Conservation (phyloP, 148 eudicot species). For the Pharnaceum exiguum region DNA sequence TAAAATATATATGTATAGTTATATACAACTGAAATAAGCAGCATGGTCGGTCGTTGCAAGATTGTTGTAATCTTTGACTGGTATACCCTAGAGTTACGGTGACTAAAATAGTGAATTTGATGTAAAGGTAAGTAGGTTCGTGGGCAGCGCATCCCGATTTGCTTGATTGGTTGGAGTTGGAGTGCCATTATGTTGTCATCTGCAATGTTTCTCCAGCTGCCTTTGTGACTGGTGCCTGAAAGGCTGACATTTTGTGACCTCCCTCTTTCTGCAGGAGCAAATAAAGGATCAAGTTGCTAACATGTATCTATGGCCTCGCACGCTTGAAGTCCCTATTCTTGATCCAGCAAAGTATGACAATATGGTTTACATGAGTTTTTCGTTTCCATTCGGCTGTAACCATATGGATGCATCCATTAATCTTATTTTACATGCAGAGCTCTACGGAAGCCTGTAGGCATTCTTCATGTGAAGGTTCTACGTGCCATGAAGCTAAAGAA, state of each 20-base stretch:
- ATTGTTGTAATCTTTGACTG: too few species aligned
- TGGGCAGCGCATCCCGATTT: too few species aligned
- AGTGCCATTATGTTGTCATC: too few species aligned
- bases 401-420: background rate
- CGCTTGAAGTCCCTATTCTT: constrained; percentile 74
- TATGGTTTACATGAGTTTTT: background rate
- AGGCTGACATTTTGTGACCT: background rate
- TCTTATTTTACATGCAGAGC: constrained; percentile 46
- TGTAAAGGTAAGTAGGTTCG: too few species aligned
- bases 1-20: too few species aligned
- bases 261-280: constrained; percentile 45
- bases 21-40: too few species aligned
- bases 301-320: constrained; percentile 94
- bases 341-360: constrained; percentile 68
- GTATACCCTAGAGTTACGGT: too few species aligned
- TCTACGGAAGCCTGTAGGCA: constrained; percentile 73
- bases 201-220: too few species aligned
- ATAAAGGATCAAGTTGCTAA: constrained; percentile 87
- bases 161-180: too few species aligned
- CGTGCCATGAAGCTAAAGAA: constrained; percentile 68
- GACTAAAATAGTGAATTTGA: too few species aligned
- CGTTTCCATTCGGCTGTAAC: background rate
- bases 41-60: too few species aligned
- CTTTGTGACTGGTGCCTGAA: background rate
- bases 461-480: constrained; percentile 73